Base-by-base conservation (phyloP, 108 stramenopile species). In the Nitzschia palea region DNA sequence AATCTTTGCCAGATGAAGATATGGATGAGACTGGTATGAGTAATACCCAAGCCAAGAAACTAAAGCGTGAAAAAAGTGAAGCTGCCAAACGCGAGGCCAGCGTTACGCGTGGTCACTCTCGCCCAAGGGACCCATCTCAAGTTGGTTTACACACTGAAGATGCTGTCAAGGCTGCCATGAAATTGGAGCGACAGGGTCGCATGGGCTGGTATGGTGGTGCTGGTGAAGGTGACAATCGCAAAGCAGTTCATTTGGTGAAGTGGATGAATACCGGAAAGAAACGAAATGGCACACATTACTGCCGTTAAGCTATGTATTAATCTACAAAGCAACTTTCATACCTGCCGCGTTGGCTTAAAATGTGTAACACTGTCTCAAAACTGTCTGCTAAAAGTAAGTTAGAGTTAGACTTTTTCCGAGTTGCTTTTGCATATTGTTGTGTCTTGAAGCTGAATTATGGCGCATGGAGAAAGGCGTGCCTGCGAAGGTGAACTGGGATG, bases 231-330 rank as follows among this genome's bases (percentile, higher is more conserved):
- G 94, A 95, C 74, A 86, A 91, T 1, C 87, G 83, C 40, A 95
- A 95, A 86, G 68, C 70, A 15, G 94, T 90, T 44, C 94, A 95
- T 65, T 69, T 95, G 62, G 88, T 95, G 22, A 88, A 90, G 59
- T 95, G 94, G 94, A 88, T 88, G 86, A 95, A 95, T 76, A 95
- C 94, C 6, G 94, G 94, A 42, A 95, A 95, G 79, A 95, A 95
- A 65, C 71, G 94, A 59, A 91, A 85, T 65, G 94, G 94, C 44
- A 95, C 94, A n/a, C 88, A 90, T 63, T 77, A 82, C 59, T 74
- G 73, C 59, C 75, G 85, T 30, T 82, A 80, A 61, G 54, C 47
- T n/a, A n/a, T n/a, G n/a, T n/a, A n/a, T n/a, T n/a, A n/a, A n/a
- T n/a, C n/a, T n/a, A n/a, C n/a, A n/a, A n/a, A n/a, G n/a, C n/a